Base-by-base conservation (phyloP, 805 yeast genomes). In the Debaryomyces tyrocola region DNA sequence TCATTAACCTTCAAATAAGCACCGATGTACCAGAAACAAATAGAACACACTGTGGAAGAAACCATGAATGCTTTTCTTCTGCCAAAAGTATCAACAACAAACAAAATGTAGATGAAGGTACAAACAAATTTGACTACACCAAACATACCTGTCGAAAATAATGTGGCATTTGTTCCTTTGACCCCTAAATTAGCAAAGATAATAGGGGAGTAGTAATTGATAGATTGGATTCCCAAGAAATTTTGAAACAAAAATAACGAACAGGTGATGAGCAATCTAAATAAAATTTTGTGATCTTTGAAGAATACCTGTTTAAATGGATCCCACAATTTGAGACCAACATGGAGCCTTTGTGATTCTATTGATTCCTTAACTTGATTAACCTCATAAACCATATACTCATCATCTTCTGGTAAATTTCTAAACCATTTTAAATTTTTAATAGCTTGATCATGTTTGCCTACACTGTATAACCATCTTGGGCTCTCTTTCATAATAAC, bases 171-270 rank as follows among this genome's bases (percentile, higher is more conserved):
- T 5, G 72, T 57, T 1, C 80, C 77, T 28, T 58, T 58, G 18
- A 79, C 69, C 14, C 84, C 83, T 47, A 79, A 66, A 4, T 79
- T 67, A 49, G 69, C 62, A 60, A 79, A 77, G 36, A 79, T 67
- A 8, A 72, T 67, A 20, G 81, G 81, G n/a, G 82, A 75, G 57
- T 78, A 79, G 56, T 79, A 79, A 40, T 73, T 76, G 43, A 78
- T 67, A 35, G 80, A 78, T 49, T 76, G 70, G 53, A 78, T 74
- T 28, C 82, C 81, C 45, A 69, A 69, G 17, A 76, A 68, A 51
- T 74, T 75, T 49, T 75, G 80, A 58, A 76, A 63, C 48, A 69
- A 57, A 52, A 73, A 74, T 28, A 70, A 53, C 4, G 72, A 60
- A 1, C 70, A 60, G 4, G 78, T 64, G 40, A 74, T 54, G 1